Evolutionary conservation across 345 rosid genomes (phyloP), one percentile per base, ranked within the genome.

Genomic region (Excoecaria agallocha): DNA sequence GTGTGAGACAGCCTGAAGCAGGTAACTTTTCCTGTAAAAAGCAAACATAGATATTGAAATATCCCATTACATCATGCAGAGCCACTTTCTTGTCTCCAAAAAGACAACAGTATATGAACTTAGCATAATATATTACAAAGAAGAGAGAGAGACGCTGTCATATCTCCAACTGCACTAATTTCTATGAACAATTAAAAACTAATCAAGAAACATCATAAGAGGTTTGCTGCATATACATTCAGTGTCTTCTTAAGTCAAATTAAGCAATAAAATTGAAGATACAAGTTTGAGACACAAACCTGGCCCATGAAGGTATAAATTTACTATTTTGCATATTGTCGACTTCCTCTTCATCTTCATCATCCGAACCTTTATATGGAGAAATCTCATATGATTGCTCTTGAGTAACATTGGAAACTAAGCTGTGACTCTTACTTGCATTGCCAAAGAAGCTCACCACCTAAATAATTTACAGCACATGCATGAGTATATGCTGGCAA

Each of bases 321-420:
- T 89, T 95, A 46, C 59, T 82, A 66, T 85, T 88, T 9, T 73
- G 80, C 50, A 58, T 49, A 68, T 84, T 77, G 13, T 92, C 91
- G 7, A 89, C 83, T 0, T 82, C 93, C 1, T 94, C 93, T 12
- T 90, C 98, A 2, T 88, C 90, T 83, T 93, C 99, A 49, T 93
- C 89, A 62, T 93, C 98, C 4, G 98, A 96, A 79, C 86, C 86
- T 84, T 90, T 86, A 79, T 91, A 95, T 49, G 98, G 99, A 65
- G 98, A 95, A 45, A 95, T 89, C 39, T 90, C 96, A 70, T 93
- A 96, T 0, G 99, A 91, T 51, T 71, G 79, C 74, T 93, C 99
- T 70, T 22, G 77, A 25, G 30, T 79, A 72, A 62, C 62, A 49
- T 64, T 12, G 37, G 76, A 61, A 51, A 16, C 25, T 1, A 70